Evolutionary conservation across 257 asterid genomes (phyloP), one percentile per base, ranked within the genome.

Genomic region (Scutellaria minor): DNA sequence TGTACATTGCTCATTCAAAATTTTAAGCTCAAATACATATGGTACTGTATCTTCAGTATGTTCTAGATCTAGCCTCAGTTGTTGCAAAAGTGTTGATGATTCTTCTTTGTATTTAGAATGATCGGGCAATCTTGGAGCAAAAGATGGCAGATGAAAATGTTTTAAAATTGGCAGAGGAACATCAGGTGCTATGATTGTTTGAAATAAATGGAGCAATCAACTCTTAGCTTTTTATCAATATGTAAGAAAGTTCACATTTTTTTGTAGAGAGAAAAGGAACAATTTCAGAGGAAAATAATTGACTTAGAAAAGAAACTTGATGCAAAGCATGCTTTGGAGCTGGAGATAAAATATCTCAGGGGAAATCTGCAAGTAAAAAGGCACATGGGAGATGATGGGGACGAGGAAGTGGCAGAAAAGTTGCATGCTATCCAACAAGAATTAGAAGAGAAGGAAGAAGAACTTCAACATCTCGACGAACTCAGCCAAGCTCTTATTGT

Each of bases 391-490:
- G 89, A 77, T 45, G 88, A 80, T 40, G 92, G 88, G 46, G 90
- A 87, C 59, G 78, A 60, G 24, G 88, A 85, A 67, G 80, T 75
- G 61, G 53, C 77, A 42, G 41, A 83, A 50, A 83, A 82, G 46
- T 78, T 85, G 39, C 66, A 72, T 24, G 47, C 66, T 81, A 66
- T 85, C 60, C 42, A 86, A 44, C 13, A 78, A 70, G 75, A 76
- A 75, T 72, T 89, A 66, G 81, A 84, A 68, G 96, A 88, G 67
- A 89, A 89, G 83, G 89, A 88, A 84, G 93, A 83, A 75, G 89
- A 88, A 73, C 83, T 80, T 64, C 83, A 84, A 9, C 70, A 78
- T 75, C 75, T 84, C 52, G 87, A 85, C 46, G 73, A 72, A 39
- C 64, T 88, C 79, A 86, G 81, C 58, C 89, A 89, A 75, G 73